Evolutionary conservation across 176 grass and related monocot genomes (phyloP).

Genomic region (Oryza punctata): DNA sequence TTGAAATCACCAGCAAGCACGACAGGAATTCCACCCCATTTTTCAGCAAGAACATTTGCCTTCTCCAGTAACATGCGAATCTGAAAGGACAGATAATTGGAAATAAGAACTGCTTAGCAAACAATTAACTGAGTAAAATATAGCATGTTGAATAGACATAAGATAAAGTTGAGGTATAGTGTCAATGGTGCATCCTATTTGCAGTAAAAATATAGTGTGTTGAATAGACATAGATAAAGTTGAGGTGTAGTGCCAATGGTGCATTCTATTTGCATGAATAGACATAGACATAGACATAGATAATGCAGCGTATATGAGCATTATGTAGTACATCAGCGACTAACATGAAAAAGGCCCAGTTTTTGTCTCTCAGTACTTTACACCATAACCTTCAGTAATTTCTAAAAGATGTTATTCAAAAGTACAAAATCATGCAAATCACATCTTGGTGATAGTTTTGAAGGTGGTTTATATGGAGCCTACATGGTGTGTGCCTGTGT

Average conservation of each 20-base stretch:
- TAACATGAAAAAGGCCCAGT: background rate
- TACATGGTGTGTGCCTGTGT: background rate
- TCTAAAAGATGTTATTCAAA: background rate
- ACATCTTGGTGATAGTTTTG: background rate
- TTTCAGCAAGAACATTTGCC: constrained; percentile 71
- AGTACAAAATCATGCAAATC: background rate
- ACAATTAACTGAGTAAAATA: constrained; percentile 11
- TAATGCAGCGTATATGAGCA: constrained; percentile 21
- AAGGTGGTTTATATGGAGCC: background rate
- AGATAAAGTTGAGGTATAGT: constrained; percentile 5
- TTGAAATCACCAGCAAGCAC: constrained; percentile 99
- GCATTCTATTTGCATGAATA: background rate
- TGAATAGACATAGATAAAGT: constrained; percentile 16
- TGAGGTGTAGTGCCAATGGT: constrained; percentile 15
- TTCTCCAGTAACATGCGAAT: constrained; percentile 69
- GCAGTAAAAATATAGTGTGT: background rate
- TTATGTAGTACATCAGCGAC: background rate
- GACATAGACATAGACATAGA: too few species aligned
- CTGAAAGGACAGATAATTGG: constrained; percentile 44
- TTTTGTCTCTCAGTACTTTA: background rate
- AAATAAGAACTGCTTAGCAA: background rate
- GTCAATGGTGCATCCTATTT: background rate
- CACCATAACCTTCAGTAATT: background rate
- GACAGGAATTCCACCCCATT: constrained; percentile 82
- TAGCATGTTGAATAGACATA: constrained; percentile 1